A percentile compares a stretch with the other conserved stretches of the same genome.
phyloP scores from a whole-genome alignment of 768 basidiomycete species.

The Hortiboletus flavorubellus region DNA sequence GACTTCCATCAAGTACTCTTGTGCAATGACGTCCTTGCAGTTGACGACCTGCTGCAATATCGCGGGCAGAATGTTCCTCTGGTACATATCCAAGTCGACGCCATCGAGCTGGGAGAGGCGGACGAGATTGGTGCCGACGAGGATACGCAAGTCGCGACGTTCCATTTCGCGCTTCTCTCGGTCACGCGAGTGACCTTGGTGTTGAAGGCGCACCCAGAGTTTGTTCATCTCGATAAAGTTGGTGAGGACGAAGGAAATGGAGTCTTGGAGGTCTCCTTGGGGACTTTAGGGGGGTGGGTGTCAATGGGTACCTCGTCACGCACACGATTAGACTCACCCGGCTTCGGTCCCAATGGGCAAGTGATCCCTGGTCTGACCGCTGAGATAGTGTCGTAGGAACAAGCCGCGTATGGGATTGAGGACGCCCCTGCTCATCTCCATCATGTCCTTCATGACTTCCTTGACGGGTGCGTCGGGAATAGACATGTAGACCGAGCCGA shows the following conservation, averaged over 20 bases:
- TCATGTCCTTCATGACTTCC: constrained; percentile 99
- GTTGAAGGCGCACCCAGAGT: constrained; percentile 97
- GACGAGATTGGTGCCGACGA: constrained; percentile 97
- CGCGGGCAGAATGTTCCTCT: constrained; percentile 79
- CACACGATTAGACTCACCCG: constrained; percentile 53
- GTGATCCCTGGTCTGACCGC: constrained; percentile 94
- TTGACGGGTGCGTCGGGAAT: constrained; percentile 95
- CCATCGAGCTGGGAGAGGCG: constrained; percentile 94
- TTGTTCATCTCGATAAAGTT: constrained; percentile 99
- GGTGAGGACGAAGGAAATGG: constrained; percentile 91
- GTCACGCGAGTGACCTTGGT: constrained; percentile 95
- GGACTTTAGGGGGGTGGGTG: constrained; percentile 47
- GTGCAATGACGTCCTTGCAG: constrained; percentile 98
- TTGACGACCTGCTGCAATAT: constrained; percentile 96
- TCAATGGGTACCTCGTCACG: neutral
- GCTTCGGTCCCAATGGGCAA: constrained; percentile 82
- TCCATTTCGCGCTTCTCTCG: constrained; percentile 97
- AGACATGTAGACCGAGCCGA: constrained; percentile 99
- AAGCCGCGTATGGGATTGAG: constrained; percentile 95
- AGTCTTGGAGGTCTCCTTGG: constrained; percentile 88
- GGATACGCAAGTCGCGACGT: constrained; percentile 88
- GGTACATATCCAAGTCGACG: constrained; percentile 92
- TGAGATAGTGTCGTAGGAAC: constrained; percentile 94
- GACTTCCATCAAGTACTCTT: constrained; percentile 99
- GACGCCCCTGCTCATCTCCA: constrained; percentile 99